A percentile compares a stretch with the other conserved stretches of the same genome.
phyloP scores from a whole-genome alignment of 2,329 filamentous ascomycete species.

The Daldinia eschscholtzii region DNA sequence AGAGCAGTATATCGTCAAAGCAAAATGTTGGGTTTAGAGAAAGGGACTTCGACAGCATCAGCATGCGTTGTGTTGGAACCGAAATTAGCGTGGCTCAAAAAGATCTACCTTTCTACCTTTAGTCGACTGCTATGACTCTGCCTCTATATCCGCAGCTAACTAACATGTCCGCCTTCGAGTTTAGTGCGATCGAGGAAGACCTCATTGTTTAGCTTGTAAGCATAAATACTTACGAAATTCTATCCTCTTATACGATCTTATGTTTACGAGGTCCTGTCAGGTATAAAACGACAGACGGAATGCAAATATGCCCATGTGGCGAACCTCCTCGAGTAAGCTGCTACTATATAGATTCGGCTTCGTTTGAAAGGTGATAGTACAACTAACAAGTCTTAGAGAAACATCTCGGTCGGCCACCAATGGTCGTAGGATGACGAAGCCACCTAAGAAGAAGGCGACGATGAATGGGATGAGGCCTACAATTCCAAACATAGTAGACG shows the following conservation, averaged over 20 bases:
- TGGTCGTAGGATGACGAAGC: conserved; percentile 89
- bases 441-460: conserved; percentile 72
- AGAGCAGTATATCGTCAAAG: conserved; percentile 1
- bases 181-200: conserved; percentile 80
- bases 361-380: conserved; percentile 12
- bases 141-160: conserved; percentile 22
- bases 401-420: conserved; percentile 75
- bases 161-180: conserved; percentile 37
- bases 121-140: conserved; percentile 13
- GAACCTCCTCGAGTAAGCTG: conserved; percentile 78
- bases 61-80: conserved; percentile 20
- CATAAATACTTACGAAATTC: conserved; percentile 18
- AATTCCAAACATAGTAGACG: conserved; percentile 69
- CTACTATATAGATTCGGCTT: not conserved
- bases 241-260: conserved; percentile 17
- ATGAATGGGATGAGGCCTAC: conserved; percentile 55
- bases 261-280: conserved; percentile 57
- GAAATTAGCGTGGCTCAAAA: conserved; percentile 9
- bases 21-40: conserved; percentile 6
- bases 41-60: conserved; percentile 8
- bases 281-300: conserved; percentile 80
- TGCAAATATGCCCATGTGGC: conserved; percentile 83
- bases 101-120: conserved; percentile 20
- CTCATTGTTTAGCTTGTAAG: conserved; percentile 75
- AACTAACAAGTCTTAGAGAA: conserved; percentile 59